Base-by-base conservation (phyloP, 192 early-diverging fungal species). In the Dimargaris verticillata region DNA sequence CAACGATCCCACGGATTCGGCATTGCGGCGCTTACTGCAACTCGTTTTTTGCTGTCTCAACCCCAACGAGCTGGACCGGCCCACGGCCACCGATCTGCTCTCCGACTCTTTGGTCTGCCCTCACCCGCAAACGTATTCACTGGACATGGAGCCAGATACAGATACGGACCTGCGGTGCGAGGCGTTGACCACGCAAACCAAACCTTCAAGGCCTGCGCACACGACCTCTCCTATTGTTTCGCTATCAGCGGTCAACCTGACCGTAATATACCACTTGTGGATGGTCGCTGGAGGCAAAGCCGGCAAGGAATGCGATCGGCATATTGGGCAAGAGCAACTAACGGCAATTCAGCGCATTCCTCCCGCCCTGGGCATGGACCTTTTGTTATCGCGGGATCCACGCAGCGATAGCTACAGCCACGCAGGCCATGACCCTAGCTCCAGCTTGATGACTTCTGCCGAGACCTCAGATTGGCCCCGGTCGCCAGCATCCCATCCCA, bases 201-300 rank as follows among this genome's bases (percentile, higher is more conserved):
- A 38, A 7, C 33, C 33, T 5, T 38, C 33, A 7, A 38, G 33
- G 7, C 33, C 33, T 5, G 33, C 33, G 7, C 49, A 18, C 18
- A 25, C 49, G 14, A 11, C 18, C 11, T 25, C 49, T 2, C 11
- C 20, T 10, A 20, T 7, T 25, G 18, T 3, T 10, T 51, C 49
- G 22, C 26, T 51, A 0, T 25, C 49, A 20, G n/a, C 20, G 3
- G 49, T 51, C 13, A 51, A 0, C n/a, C 26, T 51, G 1, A 18
- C 20, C 18, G 74, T 78, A 45, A 67, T 83, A 13, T 83, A 79
- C 57, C 69, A 85, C 60, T 69, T 83, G 41, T 85, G 83, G 83
- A 78, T 74, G 47, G 42, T 85, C 22, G 79, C 81, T 7, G 83
- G 83, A 2, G 83, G 83, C 20, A 78, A 81, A 54, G 76, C 83